Evolutionary conservation across 805 yeast species (phyloP).

Genomic region (Blastobotrys mokoenaii): DNA sequence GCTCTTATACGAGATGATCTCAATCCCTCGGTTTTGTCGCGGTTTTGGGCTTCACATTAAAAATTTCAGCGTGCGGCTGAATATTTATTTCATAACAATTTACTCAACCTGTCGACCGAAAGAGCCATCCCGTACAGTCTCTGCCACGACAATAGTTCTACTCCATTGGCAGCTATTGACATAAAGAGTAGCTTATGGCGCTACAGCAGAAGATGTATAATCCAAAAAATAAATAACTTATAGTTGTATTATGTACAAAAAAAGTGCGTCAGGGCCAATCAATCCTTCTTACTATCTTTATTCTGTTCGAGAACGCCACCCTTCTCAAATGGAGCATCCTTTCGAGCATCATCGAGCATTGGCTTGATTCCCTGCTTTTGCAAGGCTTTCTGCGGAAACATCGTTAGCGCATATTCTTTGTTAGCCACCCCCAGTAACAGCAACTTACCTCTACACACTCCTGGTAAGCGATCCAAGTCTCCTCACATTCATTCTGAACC

Average conservation of each 20-base stretch:
- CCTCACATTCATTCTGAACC: conserved; percentile 80
- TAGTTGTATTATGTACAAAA: not conserved
- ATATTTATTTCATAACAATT: no score
- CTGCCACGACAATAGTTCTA: no score
- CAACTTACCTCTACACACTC: conserved; percentile 65
- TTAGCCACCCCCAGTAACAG: not conserved
- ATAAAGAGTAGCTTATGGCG: not conserved
- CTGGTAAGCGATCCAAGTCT: conserved; percentile 79
- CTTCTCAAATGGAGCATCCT: conserved; percentile 79
- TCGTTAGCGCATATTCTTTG: conserved; percentile 6
- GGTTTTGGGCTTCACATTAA: no score
- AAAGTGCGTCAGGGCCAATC: not conserved
- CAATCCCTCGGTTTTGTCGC: no score
- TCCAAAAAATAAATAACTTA: not conserved
- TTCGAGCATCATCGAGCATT: conserved; percentile 79
- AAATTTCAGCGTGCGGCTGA: no score
- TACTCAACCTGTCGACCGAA: no score
- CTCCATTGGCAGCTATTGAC: not conserved
- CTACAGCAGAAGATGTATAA: not conserved
- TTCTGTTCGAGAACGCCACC: conserved; percentile 14
- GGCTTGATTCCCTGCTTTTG: conserved; percentile 70
- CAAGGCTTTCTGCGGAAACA: conserved; percentile 36
- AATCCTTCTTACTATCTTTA: conserved; percentile 3
- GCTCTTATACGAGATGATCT: no score
- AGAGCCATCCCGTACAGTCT: no score